Evolutionary conservation across 2,329 filamentous ascomycete genomes (phyloP).

Genomic region (Alternaria solani): DNA sequence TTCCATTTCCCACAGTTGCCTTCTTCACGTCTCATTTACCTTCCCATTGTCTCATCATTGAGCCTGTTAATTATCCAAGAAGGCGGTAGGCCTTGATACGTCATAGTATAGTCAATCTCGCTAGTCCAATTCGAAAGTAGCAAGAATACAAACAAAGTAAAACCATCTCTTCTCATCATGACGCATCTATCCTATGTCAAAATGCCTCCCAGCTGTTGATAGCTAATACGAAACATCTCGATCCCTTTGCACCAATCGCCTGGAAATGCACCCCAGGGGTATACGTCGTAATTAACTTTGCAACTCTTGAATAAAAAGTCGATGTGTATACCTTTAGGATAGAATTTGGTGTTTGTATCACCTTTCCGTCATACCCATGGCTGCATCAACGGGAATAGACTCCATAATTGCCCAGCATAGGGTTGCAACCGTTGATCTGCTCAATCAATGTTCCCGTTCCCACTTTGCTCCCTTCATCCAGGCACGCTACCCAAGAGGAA

Average conservation of each 20-base stretch:
- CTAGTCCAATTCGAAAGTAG: background rate
- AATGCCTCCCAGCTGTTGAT: background rate
- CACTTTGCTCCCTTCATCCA: background rate
- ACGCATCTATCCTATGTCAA: background rate
- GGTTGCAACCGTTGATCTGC: background rate
- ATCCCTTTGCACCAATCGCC: background rate
- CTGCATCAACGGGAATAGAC: background rate
- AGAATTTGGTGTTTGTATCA: too few species aligned
- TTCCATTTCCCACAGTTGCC: background rate
- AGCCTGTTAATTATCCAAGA: conserved; percentile 4
- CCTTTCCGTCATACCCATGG: too few species aligned
- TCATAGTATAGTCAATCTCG: background rate
- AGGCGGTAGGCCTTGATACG: background rate
- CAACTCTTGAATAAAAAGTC: too few species aligned
- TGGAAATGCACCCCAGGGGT: background rate
- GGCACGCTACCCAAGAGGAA: too few species aligned
- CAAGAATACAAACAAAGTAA: background rate
- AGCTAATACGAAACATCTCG: background rate
- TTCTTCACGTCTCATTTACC: conserved; percentile 10
- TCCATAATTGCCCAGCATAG: background rate
- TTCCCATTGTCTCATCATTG: background rate
- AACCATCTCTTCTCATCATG: background rate
- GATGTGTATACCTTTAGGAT: too few species aligned
- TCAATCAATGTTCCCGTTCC: background rate
- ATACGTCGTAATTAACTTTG: background rate